These are phyloP conservation scores for Aspergillus taichungensis DNA, from an alignment of 495 filamentous ascomycete genomes.

Conservation along the genomic window DNA sequence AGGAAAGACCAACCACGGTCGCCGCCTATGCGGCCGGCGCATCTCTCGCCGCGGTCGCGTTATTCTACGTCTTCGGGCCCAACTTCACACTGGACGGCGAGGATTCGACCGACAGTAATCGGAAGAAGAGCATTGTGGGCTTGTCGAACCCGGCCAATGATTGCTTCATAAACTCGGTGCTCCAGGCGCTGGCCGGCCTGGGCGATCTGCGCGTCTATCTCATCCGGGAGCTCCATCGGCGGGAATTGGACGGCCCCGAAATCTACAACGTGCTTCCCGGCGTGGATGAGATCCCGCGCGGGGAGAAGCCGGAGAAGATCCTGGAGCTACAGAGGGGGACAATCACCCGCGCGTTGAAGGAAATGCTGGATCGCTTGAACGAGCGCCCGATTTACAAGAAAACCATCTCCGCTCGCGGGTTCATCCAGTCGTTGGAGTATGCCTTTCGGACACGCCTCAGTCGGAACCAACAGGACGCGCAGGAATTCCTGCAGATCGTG, in stretches of 20 bases:
- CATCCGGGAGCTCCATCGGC: constrained; percentile 78
- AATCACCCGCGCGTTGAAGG: constrained; percentile 84
- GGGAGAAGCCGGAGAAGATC: constrained; percentile 51
- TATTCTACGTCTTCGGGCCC: constrained; percentile 94
- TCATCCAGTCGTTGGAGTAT: constrained; percentile 70
- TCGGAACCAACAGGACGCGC: constrained; percentile 95
- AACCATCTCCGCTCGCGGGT: constrained; percentile 76
- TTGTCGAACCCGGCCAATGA: constrained; percentile 90
- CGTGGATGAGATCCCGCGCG: constrained; percentile 33
- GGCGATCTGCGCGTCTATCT: constrained; percentile 83
- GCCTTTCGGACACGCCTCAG: constrained; percentile 86
- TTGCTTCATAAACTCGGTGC: constrained; percentile 97
- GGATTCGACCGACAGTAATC: constrained; percentile 47
- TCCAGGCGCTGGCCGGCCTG: constrained; percentile 93
- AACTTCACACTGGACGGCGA: constrained; percentile 89
- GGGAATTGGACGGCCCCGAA: constrained; percentile 62
- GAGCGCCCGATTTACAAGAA: constrained; percentile 91
- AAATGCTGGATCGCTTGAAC: constrained; percentile 86
- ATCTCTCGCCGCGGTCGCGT: constrained; percentile 87
- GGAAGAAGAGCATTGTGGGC: constrained; percentile 85
- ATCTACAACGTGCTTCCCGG: constrained; percentile 53
- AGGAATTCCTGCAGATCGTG: constrained; percentile 92
- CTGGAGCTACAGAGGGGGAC: constrained; percentile 68
- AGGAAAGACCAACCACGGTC: constrained; percentile 77
- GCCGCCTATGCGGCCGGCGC: constrained; percentile 92